A percentile compares a stretch with the other conserved stretches of the same genome.
Evolutionary conservation across 257 asterid species (phyloP).

Genomic region (Primulina tabacum): DNA sequence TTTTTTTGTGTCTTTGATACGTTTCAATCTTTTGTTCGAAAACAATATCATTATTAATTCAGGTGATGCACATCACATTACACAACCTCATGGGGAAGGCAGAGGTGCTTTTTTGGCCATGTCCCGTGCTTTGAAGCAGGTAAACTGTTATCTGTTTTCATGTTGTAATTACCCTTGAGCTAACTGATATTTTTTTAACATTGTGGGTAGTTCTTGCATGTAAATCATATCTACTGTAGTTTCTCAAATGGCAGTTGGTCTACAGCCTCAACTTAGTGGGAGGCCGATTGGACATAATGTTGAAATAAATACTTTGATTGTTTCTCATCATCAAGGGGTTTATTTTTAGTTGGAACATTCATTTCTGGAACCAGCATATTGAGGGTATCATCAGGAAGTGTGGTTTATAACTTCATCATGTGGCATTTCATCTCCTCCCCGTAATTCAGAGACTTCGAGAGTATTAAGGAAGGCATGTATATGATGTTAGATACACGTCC

Average conservation of each 20-base stretch:
- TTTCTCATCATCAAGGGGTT: background rate
- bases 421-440: background rate
- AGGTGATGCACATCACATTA: conserved; percentile 95
- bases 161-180: background rate
- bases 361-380: background rate
- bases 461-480: background rate
- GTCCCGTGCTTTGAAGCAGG: conserved; percentile 88
- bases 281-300: background rate
- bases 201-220: conserved; percentile 8
- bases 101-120: conserved; percentile 92
- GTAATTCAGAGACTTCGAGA: background rate
- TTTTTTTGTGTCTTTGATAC: background rate
- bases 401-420: conserved; percentile 4
- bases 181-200: background rate
- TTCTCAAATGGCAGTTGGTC: background rate
- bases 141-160: conserved; percentile 12
- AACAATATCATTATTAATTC: conserved; percentile 23
- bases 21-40: conserved; percentile 21
- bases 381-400: conserved; percentile 7
- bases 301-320: background rate
- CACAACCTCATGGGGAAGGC: conserved; percentile 88
- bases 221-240: background rate
- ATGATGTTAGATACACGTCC: background rate
- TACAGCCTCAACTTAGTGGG: background rate
- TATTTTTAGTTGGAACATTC: no score